A percentile compares a stretch with the other conserved stretches of the same genome.
Evolutionary conservation across 2,329 filamentous ascomycete genomes (phyloP).

Genomic region (Cryphonectria naterciae): DNA sequence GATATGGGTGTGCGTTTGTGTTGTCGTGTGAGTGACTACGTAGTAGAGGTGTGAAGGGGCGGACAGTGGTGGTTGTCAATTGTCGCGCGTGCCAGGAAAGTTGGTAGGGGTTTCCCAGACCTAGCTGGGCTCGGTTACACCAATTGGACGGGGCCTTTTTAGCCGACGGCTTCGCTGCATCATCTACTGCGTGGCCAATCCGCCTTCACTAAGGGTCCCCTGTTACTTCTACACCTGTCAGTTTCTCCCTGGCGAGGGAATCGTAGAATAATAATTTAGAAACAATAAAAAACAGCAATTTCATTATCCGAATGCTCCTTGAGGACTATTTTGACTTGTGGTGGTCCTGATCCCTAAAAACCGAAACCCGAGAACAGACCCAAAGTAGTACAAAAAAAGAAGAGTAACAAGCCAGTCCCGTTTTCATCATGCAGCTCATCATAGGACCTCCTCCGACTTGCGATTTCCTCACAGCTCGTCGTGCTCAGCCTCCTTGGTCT

Average conservation of each 20-base stretch:
- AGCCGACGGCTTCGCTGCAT: slow-evolving; percentile 20
- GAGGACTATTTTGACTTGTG: slow-evolving; percentile 25
- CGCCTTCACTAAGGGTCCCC: not conserved
- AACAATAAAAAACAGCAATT: slow-evolving; percentile 3
- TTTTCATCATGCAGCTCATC: slow-evolving; percentile 14
- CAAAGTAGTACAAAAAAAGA: slow-evolving; percentile 14
- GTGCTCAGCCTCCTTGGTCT: slow-evolving; percentile 56
- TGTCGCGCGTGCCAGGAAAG: slow-evolving; percentile 1
- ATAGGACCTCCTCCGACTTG: slow-evolving; percentile 9
- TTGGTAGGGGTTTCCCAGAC: slow-evolving; percentile 15
- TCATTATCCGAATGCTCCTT: slow-evolving; percentile 25
- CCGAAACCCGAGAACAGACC: slow-evolving; percentile 25
- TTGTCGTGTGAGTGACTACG: not conserved
- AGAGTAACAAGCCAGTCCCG: slow-evolving; percentile 13
- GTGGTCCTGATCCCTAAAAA: slow-evolving; percentile 19
- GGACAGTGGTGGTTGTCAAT: not conserved
- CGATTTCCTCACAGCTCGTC: slow-evolving; percentile 73
- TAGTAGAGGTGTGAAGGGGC: slow-evolving; percentile 9
- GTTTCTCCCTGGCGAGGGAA: not conserved
- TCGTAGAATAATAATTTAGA: not conserved
- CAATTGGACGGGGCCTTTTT: slow-evolving; percentile 9
- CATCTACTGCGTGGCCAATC: not conserved
- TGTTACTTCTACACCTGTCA: not conserved
- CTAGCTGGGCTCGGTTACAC: not conserved
- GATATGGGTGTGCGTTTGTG: not conserved